A percentile compares a stretch with the other conserved stretches of the same genome.
These are phyloP conservation scores for Beta corolliflora DNA, from an alignment of 179 eudicot genomes.

Conservation along the genomic window DNA sequence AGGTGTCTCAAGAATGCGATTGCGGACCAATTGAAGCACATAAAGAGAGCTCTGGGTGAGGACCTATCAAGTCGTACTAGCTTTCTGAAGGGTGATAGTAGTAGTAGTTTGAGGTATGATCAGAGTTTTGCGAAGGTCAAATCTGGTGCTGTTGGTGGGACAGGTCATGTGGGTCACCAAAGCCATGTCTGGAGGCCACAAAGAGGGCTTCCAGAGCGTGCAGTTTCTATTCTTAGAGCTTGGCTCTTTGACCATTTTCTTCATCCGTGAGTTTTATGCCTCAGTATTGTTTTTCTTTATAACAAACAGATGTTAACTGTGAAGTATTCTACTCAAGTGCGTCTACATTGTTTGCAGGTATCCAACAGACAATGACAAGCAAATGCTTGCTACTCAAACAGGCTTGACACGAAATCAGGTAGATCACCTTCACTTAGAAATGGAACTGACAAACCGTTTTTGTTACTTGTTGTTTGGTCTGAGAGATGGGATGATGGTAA, in stretches of 20 bases:
- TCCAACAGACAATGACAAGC: constrained; percentile 76
- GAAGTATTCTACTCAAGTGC: neutral
- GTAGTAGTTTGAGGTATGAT: constrained; percentile 24
- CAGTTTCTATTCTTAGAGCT: constrained; percentile 69
- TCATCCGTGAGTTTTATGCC: constrained; percentile 59
- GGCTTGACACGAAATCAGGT: constrained; percentile 83
- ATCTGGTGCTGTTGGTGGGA: constrained; percentile 17
- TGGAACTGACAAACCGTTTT: too few species aligned
- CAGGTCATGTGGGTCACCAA: constrained; percentile 32
- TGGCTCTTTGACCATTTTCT: constrained; percentile 89
- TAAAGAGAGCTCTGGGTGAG: constrained; percentile 36
- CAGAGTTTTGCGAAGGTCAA: constrained; percentile 18
- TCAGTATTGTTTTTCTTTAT: neutral
- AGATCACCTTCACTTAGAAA: neutral
- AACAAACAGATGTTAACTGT: neutral
- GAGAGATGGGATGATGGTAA: too few species aligned
- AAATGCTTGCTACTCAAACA: constrained; percentile 71
- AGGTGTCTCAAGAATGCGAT: constrained; percentile 55
- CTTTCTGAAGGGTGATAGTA: constrained; percentile 19
- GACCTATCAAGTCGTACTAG: constrained; percentile 29
- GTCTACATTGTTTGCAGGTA: constrained; percentile 40
- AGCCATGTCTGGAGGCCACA: constrained; percentile 79
- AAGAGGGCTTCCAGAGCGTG: constrained; percentile 75
- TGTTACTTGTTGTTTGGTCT: too few species aligned
- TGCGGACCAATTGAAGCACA: constrained; percentile 50